Evolutionary conservation across 164 flowering plant species (phyloP).

Genomic region (Vitis amurensis): DNA sequence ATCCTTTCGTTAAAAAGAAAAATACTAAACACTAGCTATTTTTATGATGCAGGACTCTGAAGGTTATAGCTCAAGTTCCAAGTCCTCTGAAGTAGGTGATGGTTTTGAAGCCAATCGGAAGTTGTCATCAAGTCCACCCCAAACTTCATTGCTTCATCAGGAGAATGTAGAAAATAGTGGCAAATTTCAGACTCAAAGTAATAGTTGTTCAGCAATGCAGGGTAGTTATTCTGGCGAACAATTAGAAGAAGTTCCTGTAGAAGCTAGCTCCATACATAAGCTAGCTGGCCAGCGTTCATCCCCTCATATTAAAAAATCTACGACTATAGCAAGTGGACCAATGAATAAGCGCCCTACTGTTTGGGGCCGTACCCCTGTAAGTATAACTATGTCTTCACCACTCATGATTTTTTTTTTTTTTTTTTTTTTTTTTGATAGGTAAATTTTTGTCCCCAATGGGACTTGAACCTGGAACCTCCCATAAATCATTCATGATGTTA

Average conservation of each 20-base stretch:
- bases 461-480: too few species aligned
- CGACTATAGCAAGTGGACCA: slow-evolving; percentile 34
- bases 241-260: slow-evolving; percentile 22
- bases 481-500: too few species aligned
- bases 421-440: neutral
- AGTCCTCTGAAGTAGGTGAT: slow-evolving; percentile 31
- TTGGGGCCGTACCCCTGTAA: slow-evolving; percentile 83
- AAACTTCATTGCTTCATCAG: slow-evolving; percentile 21
- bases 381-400: slow-evolving; percentile 25
- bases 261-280: slow-evolving; percentile 20
- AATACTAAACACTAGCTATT: neutral
- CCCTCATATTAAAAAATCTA: slow-evolving; percentile 22
- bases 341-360: slow-evolving; percentile 28
- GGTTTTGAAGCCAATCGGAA: slow-evolving; percentile 19
- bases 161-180: slow-evolving; percentile 20
- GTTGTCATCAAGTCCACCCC: slow-evolving; percentile 21
- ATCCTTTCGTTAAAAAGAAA: too few species aligned
- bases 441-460: neutral
- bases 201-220: slow-evolving; percentile 6
- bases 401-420: neutral
- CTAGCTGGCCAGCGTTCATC: slow-evolving; percentile 13
- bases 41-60: slow-evolving; percentile 45
- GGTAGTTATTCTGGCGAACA: slow-evolving; percentile 20
- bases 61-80: slow-evolving; percentile 30
- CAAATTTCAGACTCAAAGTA: slow-evolving; percentile 3